Conservation (phyloP, 2,329 filamentous ascomycete genomes). For the Keithomyces neogunnii region DNA sequence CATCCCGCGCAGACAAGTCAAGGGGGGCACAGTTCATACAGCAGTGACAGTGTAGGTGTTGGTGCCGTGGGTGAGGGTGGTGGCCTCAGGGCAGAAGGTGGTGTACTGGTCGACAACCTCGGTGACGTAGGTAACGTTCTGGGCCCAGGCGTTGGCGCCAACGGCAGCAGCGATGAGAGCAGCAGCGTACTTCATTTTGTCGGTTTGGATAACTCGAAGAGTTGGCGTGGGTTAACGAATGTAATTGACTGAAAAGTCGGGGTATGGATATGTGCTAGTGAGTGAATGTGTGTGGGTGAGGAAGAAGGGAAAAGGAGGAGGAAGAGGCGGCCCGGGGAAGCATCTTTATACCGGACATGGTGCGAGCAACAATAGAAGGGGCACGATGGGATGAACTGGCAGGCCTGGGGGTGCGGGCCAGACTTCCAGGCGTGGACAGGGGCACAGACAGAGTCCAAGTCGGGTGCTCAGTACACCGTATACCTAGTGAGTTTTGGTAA, state of each 20-base stretch:
- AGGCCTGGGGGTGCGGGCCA: constrained; percentile 6
- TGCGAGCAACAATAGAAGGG: constrained; percentile 5
- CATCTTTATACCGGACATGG: constrained; percentile 38
- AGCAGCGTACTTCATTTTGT: constrained; percentile 58
- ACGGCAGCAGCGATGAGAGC: constrained; percentile 44
- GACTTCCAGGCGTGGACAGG: constrained; percentile 4
- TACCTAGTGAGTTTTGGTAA: too few relatives aligned
- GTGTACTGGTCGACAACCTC: constrained; percentile 58
- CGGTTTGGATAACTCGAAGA: constrained; percentile 35
- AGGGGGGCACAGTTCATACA: constrained; percentile 28
- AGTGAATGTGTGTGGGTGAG: constrained; percentile 41
- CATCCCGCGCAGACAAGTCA: neutral
- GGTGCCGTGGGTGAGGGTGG: constrained; percentile 53
- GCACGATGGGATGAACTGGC: constrained; percentile 11
- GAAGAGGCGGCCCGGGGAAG: constrained; percentile 27
- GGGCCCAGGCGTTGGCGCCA: constrained; percentile 37
- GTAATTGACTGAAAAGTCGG: constrained; percentile 51
- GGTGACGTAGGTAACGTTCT: constrained; percentile 50
- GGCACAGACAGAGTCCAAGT: constrained; percentile 10
- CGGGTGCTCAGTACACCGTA: too few relatives aligned
- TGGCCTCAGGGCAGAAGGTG: constrained; percentile 65
- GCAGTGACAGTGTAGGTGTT: constrained; percentile 62
- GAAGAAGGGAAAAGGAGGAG: constrained; percentile 24
- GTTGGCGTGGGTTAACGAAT: constrained; percentile 37
- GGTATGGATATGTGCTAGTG: constrained; percentile 29